Conservation (phyloP, 1,284 basidiomycete species). For the Irpex sp. region DNA sequence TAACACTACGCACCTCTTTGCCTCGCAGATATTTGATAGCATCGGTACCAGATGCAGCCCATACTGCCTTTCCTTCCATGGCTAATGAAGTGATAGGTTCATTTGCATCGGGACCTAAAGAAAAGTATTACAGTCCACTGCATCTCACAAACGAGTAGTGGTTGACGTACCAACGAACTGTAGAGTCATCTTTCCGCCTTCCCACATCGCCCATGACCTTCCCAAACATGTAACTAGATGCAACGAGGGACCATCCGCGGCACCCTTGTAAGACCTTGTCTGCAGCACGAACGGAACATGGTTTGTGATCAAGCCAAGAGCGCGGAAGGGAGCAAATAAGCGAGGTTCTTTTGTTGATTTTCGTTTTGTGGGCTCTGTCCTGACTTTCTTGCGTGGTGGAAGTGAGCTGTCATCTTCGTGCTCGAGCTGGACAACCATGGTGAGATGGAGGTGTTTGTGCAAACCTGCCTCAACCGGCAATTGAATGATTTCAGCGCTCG, state of each 20-base stretch:
- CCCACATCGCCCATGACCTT: constrained; percentile 94
- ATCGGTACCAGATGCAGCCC: constrained; percentile 70
- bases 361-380: constrained; percentile 25
- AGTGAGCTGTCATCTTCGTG: constrained; percentile 14
- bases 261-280: constrained; percentile 83
- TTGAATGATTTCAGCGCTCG: neutral
- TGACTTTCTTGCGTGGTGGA: constrained; percentile 31
- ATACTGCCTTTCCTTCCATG: constrained; percentile 86
- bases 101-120: constrained; percentile 73
- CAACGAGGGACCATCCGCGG: constrained; percentile 76
- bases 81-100: constrained; percentile 74
- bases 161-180: constrained; percentile 83
- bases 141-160: neutral
- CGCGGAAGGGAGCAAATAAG: constrained; percentile 94
- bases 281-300: constrained; percentile 89
- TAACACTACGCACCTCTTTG: constrained; percentile 62
- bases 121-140: neutral
- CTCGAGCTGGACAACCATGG: constrained; percentile 23
- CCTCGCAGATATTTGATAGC: constrained; percentile 83
- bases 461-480: constrained; percentile 7
- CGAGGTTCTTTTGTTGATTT: constrained; percentile 34
- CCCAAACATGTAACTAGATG: constrained; percentile 90
- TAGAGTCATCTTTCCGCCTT: constrained; percentile 88
- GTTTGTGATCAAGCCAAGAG: constrained; percentile 91
- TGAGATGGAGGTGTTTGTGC: neutral